These are phyloP conservation scores for Trichoderma sp. DNA, from an alignment of 2,329 filamentous ascomycete genomes.

Conservation along the genomic window DNA sequence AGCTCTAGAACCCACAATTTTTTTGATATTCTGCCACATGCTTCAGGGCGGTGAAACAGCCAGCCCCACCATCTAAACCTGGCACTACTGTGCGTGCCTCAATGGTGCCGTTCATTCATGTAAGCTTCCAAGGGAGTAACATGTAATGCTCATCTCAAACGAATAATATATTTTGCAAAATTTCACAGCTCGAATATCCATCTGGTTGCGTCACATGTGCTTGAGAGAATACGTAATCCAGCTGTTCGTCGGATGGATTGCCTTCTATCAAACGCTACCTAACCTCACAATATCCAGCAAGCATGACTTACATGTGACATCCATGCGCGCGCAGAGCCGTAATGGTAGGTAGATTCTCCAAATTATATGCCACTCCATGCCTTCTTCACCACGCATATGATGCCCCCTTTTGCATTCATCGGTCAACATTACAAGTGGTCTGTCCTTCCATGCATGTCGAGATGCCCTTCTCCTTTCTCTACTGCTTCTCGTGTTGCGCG, in stretches of 20 bases:
- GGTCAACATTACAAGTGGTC: neutral
- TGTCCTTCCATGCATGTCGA: neutral
- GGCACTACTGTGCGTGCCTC: neutral
- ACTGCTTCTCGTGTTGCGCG: neutral
- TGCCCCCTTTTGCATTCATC: neutral
- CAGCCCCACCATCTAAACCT: neutral
- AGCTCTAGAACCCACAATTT: slow-evolving; percentile 22
- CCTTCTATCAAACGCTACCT: neutral
- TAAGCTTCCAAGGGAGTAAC: neutral
- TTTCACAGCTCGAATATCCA: neutral
- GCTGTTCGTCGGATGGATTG: neutral
- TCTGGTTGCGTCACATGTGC: neutral
- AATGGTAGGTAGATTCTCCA: neutral
- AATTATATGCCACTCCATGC: too few relatives aligned
- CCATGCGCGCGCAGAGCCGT: neutral
- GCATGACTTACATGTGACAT: neutral
- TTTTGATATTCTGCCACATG: slow-evolving; percentile 28
- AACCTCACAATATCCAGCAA: neutral
- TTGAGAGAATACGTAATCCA: neutral
- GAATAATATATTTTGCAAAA: neutral
- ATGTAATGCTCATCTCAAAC: neutral
- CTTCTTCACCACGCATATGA: neutral
- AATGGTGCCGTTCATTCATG: neutral
- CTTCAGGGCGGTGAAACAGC: slow-evolving; percentile 24
- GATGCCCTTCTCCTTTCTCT: neutral